A percentile compares a stretch with the other conserved stretches of the same genome.
Conservation (phyloP, 768 basidiomycete genomes). For the Guyanaporus albipodus region DNA sequence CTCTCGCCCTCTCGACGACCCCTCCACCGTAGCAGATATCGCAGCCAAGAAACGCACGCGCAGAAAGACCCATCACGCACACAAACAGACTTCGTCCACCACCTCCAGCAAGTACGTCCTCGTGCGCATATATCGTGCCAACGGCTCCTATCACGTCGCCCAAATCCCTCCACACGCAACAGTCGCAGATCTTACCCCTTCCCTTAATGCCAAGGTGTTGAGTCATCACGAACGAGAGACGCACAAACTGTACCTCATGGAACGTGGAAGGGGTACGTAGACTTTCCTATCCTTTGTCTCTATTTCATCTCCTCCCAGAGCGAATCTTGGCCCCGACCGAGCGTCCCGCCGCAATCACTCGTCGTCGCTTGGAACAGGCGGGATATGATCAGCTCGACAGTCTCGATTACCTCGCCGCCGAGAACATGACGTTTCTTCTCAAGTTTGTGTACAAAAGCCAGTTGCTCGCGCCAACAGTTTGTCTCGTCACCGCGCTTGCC, state of each 20-base stretch:
- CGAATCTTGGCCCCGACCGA: slow-evolving; percentile 80
- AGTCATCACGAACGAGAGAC: slow-evolving; percentile 48
- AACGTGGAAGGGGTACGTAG: slow-evolving; percentile 66
- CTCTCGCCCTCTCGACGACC: slow-evolving; percentile 17
- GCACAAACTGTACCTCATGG: slow-evolving; percentile 70
- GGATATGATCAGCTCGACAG: slow-evolving; percentile 84
- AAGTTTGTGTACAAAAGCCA: slow-evolving; percentile 88
- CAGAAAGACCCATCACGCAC: slow-evolving; percentile 23
- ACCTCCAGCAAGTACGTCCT: slow-evolving; percentile 36
- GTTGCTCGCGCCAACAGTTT: slow-evolving; percentile 57
- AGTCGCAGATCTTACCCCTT: slow-evolving; percentile 60
- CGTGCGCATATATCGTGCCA: slow-evolving; percentile 75
- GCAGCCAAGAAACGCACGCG: slow-evolving; percentile 20
- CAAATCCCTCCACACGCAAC: slow-evolving; percentile 60
- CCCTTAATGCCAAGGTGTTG: slow-evolving; percentile 56
- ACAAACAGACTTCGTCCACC: slow-evolving; percentile 13
- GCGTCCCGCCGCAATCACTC: slow-evolving; percentile 79
- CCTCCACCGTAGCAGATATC: slow-evolving; percentile 10
- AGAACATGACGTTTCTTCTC: slow-evolving; percentile 80
- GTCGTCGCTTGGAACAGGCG: slow-evolving; percentile 79
- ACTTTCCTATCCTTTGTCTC: background rate
- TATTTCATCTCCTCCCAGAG: slow-evolving; percentile 44
- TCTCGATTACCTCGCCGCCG: slow-evolving; percentile 68
- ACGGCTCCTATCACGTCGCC: slow-evolving; percentile 69
- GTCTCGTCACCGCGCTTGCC: slow-evolving; percentile 23